Conservation (phyloP, 2,329 filamentous ascomycete species). For the Elsinoe arachidis region DNA sequence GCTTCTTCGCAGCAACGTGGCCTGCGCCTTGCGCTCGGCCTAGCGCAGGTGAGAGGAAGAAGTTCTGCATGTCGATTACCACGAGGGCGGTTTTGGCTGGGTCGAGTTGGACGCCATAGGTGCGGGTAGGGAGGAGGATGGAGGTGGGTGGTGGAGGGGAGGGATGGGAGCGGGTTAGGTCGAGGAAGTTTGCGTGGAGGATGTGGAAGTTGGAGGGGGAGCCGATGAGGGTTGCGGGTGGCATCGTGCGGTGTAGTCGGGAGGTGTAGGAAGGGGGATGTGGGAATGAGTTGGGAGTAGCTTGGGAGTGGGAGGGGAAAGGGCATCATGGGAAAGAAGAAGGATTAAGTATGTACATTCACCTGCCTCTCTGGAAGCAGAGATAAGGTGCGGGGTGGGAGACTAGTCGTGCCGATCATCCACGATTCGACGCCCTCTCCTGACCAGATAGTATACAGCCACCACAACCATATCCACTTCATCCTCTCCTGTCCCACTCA, state of each 20-base stretch:
- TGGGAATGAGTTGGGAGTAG: neutral
- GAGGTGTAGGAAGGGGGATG: constrained; percentile 22
- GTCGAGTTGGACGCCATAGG: constrained; percentile 24
- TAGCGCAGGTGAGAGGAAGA: constrained; percentile 31
- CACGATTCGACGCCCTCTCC: neutral
- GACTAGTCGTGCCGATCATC: constrained; percentile 2
- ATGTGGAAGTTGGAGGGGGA: constrained; percentile 37
- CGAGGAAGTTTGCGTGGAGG: constrained; percentile 34
- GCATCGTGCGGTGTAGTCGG: constrained; percentile 12
- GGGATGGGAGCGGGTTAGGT: constrained; percentile 36
- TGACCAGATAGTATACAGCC: neutral
- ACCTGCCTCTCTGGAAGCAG: neutral
- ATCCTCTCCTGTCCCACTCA: neutral
- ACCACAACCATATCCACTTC: neutral
- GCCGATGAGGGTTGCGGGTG: constrained; percentile 29
- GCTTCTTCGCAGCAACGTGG: constrained; percentile 33
- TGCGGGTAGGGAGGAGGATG: constrained; percentile 2
- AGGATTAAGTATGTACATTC: neutral
- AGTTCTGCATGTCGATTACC: constrained; percentile 38
- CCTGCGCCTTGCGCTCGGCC: constrained; percentile 30
- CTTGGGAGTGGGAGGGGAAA: neutral
- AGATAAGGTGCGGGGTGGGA: constrained; percentile 10
- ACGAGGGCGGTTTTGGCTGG: constrained; percentile 32
- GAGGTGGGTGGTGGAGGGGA: constrained; percentile 22
- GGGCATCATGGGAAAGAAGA: neutral